phyloP scores from a whole-genome alignment of 1,284 basidiomycete genomes.

The Apiotrichum veenhuisii region DNA sequence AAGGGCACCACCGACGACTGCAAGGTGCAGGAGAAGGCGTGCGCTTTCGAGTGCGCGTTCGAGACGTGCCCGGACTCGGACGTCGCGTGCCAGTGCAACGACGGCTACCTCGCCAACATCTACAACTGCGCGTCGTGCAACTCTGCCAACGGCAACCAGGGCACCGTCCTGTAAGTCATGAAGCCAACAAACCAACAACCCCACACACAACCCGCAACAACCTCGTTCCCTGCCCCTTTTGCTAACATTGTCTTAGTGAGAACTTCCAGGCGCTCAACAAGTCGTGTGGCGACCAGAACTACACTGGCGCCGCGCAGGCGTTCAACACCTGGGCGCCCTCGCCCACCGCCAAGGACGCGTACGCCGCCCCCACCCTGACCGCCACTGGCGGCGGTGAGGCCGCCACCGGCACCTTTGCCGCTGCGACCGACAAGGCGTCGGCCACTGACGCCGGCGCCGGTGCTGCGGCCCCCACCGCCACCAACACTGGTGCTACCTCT shows the following conservation, averaged over 20 bases:
- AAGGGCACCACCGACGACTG: slow-evolving; percentile 35
- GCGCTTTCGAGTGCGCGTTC: slow-evolving; percentile 43
- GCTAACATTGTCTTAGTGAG: slow-evolving; percentile 2
- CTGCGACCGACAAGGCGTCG: slow-evolving; percentile 11
- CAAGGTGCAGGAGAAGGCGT: slow-evolving; percentile 23
- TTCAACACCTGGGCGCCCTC: slow-evolving; percentile 31
- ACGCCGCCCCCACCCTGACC: slow-evolving; percentile 42
- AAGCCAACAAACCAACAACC: too few species aligned
- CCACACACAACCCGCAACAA: too few species aligned
- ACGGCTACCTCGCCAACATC: slow-evolving; percentile 43
- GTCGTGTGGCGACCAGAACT: slow-evolving; percentile 43
- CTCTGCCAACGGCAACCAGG: slow-evolving; percentile 44
- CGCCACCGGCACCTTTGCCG: slow-evolving; percentile 31
- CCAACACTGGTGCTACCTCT: slow-evolving; percentile 15
- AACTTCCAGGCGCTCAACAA: slow-evolving; percentile 40
- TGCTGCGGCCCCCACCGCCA: slow-evolving; percentile 8
- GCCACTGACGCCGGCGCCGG: slow-evolving; percentile 7
- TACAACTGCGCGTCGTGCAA: slow-evolving; percentile 50
- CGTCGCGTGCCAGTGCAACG: slow-evolving; percentile 44
- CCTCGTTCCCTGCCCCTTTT: too few species aligned
- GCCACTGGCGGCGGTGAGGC: slow-evolving; percentile 44
- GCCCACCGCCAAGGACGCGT: slow-evolving; percentile 28
- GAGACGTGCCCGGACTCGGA: slow-evolving; percentile 38
- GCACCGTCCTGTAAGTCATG: slow-evolving; percentile 30
- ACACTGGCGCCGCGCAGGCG: slow-evolving; percentile 32